A percentile compares a stretch with the other conserved stretches of the same genome.
phyloP scores from a whole-genome alignment of 192 early-diverging fungal species.

The Backusella parvicylindrica region DNA sequence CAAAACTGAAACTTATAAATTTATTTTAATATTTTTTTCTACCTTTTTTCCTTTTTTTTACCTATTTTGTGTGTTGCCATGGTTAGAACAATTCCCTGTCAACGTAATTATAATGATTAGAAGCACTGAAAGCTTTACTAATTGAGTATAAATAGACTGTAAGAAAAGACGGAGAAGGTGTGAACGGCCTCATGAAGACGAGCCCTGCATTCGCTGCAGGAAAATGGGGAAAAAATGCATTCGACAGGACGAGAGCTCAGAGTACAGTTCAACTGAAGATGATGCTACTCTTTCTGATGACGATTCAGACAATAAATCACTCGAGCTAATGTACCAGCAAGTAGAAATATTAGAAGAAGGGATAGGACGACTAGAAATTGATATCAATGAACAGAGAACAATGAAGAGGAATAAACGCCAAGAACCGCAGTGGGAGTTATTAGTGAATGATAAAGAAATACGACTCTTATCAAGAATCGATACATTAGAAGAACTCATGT shows the following conservation, averaged over 20 bases:
- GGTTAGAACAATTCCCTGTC: slow-evolving; percentile 7
- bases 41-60: not conserved
- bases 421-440: not conserved
- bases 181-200: not conserved
- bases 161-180: slow-evolving; percentile 3
- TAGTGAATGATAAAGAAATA: slow-evolving; percentile 6
- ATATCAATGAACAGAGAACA: not conserved
- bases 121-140: not conserved
- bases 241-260: not conserved
- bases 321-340: slow-evolving; percentile 3
- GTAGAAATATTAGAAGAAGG: not conserved
- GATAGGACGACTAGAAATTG: not conserved
- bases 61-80: not conserved
- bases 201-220: not conserved
- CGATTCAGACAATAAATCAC: not conserved
- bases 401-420: not conserved
- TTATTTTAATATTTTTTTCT: not conserved
- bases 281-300: not conserved
- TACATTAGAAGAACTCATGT: not conserved
- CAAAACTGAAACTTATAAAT: too few species aligned
- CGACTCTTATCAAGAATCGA: not conserved
- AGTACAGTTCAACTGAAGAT: not conserved
- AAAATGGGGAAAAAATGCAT: not conserved
- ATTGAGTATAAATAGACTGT: not conserved
- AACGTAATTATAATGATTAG: not conserved